Evolutionary conservation across 495 filamentous ascomycete genomes (phyloP).

Genomic region (Penicillium canariense): DNA sequence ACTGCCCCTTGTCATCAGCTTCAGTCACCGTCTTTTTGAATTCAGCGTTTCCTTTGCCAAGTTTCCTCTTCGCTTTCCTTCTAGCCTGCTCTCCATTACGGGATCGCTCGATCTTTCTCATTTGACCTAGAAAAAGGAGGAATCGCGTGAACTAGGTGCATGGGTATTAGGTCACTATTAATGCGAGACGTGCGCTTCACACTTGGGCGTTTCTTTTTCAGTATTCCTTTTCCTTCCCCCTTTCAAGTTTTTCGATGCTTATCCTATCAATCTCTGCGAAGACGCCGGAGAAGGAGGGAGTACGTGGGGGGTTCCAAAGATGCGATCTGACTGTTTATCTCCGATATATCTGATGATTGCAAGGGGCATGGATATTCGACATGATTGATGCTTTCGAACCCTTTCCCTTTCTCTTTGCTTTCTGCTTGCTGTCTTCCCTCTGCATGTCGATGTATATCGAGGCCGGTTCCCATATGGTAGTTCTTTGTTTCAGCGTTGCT

Average conservation of each 20-base stretch:
- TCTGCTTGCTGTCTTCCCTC: background rate
- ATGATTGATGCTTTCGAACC: background rate
- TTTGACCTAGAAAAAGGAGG: constrained; percentile 20
- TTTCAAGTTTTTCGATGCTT: constrained; percentile 7
- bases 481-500: constrained; percentile 8
- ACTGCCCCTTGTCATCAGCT: background rate
- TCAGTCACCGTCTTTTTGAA: constrained; percentile 1
- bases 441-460: constrained; percentile 15
- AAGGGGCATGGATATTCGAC: constrained; percentile 1
- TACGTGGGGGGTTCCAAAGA: background rate
- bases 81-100: background rate
- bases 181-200: constrained; percentile 12
- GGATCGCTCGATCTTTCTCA: constrained; percentile 1
- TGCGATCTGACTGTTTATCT: constrained; percentile 12
- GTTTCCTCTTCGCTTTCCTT: constrained; percentile 1
- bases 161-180: constrained; percentile 15
- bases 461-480: constrained; percentile 6
- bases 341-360: constrained; percentile 11
- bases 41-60: constrained; percentile 9
- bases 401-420: background rate
- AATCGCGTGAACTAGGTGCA: constrained; percentile 5
- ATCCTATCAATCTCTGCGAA: constrained; percentile 2
- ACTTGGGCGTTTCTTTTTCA: constrained; percentile 13
- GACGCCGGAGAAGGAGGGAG: background rate
- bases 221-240: constrained; percentile 9